Evolutionary conservation across 371 early-diverging fungal genomes (phyloP), one percentile per base, ranked within the genome.

Genomic region (Rhizopus delemar): DNA sequence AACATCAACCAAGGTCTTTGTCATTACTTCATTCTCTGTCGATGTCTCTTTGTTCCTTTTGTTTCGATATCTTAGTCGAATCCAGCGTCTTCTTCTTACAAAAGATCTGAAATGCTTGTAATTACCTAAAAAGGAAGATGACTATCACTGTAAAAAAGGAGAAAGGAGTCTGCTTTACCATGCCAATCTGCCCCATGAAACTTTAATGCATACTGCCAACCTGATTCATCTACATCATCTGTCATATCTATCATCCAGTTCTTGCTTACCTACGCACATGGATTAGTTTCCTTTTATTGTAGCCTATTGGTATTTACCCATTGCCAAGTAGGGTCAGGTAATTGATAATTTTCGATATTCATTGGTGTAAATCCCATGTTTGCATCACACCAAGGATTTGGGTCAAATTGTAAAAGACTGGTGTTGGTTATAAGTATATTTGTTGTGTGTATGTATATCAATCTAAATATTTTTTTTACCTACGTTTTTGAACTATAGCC

Each of bases 231-330:
- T 1, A 86, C 84, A 64, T 86, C 85, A 4, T 73, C 82, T n/a
- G 84, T 80, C 87, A 86, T 85, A 61, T 86, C 85, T 15, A 85
- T 82, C 69, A 86, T 67, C 87, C 87, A 86, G 33, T 79, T 75
- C 59, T 79, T 78, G 56, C 74, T 77, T 8, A 67, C 60, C 76
- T 76, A 52, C 28, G 12, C 0, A 41, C 15, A 4, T 16, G 28
- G 28, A n/a, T 15, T 9, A 8, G 41, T 13, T 6, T 4, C 38
- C 4, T 46, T 46, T 28, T 51, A 46, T 35, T 32, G 3, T 38
- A 15, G 13, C 13, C 38, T 46, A 38, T 8, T 54, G 5, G 12
- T 22, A 22, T 46, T 52, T 51, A 84, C 83, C 87, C 87, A 86
- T 64, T 85, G 80, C 87, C 87, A 86, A 8, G 80, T 76, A 9